These are phyloP conservation scores for Boletus eberwhitei DNA, from an alignment of 768 basidiomycete genomes.

Conservation along the genomic window DNA sequence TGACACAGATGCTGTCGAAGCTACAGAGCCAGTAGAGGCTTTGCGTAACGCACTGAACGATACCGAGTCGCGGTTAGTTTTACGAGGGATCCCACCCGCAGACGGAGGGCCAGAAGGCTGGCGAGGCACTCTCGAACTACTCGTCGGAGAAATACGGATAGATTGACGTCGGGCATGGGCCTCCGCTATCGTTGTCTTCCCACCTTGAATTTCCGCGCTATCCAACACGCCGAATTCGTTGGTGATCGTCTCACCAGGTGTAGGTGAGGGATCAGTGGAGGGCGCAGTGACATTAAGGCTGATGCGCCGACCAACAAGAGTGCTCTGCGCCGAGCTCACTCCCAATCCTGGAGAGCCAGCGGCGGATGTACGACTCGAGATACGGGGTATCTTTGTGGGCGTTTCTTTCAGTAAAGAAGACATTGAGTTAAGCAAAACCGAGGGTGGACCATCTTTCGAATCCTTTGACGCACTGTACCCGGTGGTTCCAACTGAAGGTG, in stretches of 20 bases:
- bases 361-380: slow-evolving; percentile 80
- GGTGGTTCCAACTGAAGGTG: slow-evolving; percentile 77
- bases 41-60: slow-evolving; percentile 78
- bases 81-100: slow-evolving; percentile 53
- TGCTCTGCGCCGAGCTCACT: slow-evolving; percentile 48
- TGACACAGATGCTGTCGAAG: slow-evolving; percentile 57
- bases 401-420: slow-evolving; percentile 70
- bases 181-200: slow-evolving; percentile 36
- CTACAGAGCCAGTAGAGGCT: slow-evolving; percentile 77
- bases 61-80: slow-evolving; percentile 73
- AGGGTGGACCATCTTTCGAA: slow-evolving; percentile 51
- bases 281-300: slow-evolving; percentile 58
- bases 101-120: slow-evolving; percentile 51
- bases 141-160: slow-evolving; percentile 62
- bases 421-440: slow-evolving; percentile 49
- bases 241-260: slow-evolving; percentile 40
- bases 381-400: slow-evolving; percentile 90
- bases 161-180: slow-evolving; percentile 49
- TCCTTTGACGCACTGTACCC: slow-evolving; percentile 54
- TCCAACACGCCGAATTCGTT: slow-evolving; percentile 86
- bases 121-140: slow-evolving; percentile 59
- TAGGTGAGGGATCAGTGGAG: slow-evolving; percentile 67
- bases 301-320: slow-evolving; percentile 56
- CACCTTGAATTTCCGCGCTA: slow-evolving; percentile 46
- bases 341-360: slow-evolving; percentile 69